phyloP scores from a whole-genome alignment of 768 basidiomycete species.

The Pleurotus pulmonarius region DNA sequence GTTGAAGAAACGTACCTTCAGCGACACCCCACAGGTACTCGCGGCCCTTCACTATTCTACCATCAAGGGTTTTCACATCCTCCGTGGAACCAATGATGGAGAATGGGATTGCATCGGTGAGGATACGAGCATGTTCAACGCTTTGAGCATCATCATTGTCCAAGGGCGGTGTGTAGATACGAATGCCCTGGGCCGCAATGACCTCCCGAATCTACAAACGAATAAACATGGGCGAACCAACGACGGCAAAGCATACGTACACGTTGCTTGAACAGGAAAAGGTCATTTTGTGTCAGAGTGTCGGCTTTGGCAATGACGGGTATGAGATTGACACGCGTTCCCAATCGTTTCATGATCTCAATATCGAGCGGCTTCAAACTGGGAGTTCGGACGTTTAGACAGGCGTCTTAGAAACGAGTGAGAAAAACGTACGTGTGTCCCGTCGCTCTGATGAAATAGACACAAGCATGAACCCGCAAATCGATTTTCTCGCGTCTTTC shows the following conservation, averaged over 20 bases:
- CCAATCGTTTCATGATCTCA: slow-evolving; percentile 99
- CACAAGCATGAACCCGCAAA: slow-evolving; percentile 91
- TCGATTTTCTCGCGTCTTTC: slow-evolving; percentile 92
- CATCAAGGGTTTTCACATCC: slow-evolving; percentile 89
- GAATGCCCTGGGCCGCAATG: slow-evolving; percentile 86
- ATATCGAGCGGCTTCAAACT: slow-evolving; percentile 97
- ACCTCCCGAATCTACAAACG: slow-evolving; percentile 76
- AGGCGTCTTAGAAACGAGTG: neutral
- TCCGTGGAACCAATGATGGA: slow-evolving; percentile 97
- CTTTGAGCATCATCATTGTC: slow-evolving; percentile 77
- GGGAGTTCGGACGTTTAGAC: slow-evolving; percentile 10
- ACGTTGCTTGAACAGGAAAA: slow-evolving; percentile 88
- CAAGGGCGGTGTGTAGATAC: slow-evolving; percentile 90
- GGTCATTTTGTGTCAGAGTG: slow-evolving; percentile 91
- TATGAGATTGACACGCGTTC: slow-evolving; percentile 96
- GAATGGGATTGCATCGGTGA: slow-evolving; percentile 93
- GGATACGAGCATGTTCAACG: slow-evolving; percentile 83
- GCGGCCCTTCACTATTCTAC: slow-evolving; percentile 91
- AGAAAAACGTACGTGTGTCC: slow-evolving; percentile 81
- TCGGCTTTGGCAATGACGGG: slow-evolving; percentile 98
- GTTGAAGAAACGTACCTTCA: slow-evolving; percentile 58
- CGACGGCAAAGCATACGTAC: slow-evolving; percentile 39
- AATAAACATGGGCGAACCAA: slow-evolving; percentile 8
- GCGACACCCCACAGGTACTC: slow-evolving; percentile 99
- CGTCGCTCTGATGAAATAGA: slow-evolving; percentile 95